Conservation (phyloP, 768 basidiomycete species). For the Zangia roseola region DNA sequence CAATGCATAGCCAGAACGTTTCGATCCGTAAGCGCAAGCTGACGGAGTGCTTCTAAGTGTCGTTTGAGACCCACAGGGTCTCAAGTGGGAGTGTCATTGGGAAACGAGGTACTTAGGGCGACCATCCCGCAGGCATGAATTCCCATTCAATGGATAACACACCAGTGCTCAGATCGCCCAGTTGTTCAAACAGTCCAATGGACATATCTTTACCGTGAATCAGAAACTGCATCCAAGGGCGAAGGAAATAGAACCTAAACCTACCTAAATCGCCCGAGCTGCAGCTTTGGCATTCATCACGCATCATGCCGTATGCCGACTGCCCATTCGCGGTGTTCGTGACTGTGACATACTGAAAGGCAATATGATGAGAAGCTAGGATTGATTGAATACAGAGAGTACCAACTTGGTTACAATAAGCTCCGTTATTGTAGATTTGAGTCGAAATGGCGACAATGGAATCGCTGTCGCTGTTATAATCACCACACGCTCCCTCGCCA, state of each 20-base stretch:
- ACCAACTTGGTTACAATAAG: constrained; percentile 60
- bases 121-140: constrained; percentile 50
- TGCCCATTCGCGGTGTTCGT: constrained; percentile 56
- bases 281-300: constrained; percentile 63
- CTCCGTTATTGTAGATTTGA: constrained; percentile 50
- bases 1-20: constrained; percentile 22
- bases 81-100: not conserved
- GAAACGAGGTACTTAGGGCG: constrained; percentile 27
- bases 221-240: not conserved
- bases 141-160: constrained; percentile 58
- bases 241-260: constrained; percentile 13
- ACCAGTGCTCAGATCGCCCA: constrained; percentile 49
- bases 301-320: constrained; percentile 46
- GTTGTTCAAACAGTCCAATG: constrained; percentile 52
- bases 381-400: not conserved
- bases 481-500: constrained; percentile 64
- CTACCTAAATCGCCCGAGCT: constrained; percentile 53
- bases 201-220: constrained; percentile 56
- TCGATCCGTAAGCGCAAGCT: constrained; percentile 20
- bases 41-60: constrained; percentile 13
- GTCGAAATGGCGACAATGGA: constrained; percentile 63
- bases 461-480: constrained; percentile 45
- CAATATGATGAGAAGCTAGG: constrained; percentile 9
- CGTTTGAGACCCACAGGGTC: constrained; percentile 7
- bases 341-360: constrained; percentile 57